Base-by-base conservation (phyloP, 2,329 filamentous ascomycete genomes). In the Dichotomopilus funicola region DNA sequence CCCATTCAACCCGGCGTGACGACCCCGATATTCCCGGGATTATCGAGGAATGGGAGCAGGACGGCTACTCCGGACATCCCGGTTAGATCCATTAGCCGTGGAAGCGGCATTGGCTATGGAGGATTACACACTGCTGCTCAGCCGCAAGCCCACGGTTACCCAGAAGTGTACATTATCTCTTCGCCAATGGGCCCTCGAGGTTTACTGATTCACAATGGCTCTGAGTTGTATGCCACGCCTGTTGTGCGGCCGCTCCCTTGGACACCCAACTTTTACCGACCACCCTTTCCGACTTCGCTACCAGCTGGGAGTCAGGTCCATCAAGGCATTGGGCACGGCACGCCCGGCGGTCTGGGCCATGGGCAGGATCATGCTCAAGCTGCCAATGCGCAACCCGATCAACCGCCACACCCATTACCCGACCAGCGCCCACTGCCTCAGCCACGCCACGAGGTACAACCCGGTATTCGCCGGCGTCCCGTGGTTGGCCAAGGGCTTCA, bases 101-200 rank as follows among this genome's bases (percentile, higher is more conserved):
- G 65, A 41, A 67, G 65, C 56, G 66, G 60, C 46, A 48, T 64
- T n/a, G 52, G 46, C 1, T 41, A 47, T 45, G 13, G 45, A 40
- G 42, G 7, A 36, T 12, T 33, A 33, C 42, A 40, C 9, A 11
- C 50, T 36, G 53, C 43, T 37, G 13, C 42, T 10, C 56, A 44
- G 4, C 2, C 43, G 13, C 56, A 53, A 34, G 13, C 57, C 11
- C 48, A 66, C 13, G 65, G 65, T 36, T 70, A 70, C 31, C 72
- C 76, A 0, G 77, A 81, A 56, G 79, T 85, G 1, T 86, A 85
- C 61, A 78, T 86, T 31, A 65, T 86, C 6, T 80, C 76, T 12
- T 85, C 83, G 0, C 81, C 82, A 0, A 73, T 74, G 43, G 83
- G 83, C 0, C 83, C 82, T 1, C 76, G 77, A 19, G 82, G 76